These are phyloP conservation scores for Exophiala sp. DNA, from an alignment of 2,329 filamentous ascomycete species.

Conservation along the genomic window DNA sequence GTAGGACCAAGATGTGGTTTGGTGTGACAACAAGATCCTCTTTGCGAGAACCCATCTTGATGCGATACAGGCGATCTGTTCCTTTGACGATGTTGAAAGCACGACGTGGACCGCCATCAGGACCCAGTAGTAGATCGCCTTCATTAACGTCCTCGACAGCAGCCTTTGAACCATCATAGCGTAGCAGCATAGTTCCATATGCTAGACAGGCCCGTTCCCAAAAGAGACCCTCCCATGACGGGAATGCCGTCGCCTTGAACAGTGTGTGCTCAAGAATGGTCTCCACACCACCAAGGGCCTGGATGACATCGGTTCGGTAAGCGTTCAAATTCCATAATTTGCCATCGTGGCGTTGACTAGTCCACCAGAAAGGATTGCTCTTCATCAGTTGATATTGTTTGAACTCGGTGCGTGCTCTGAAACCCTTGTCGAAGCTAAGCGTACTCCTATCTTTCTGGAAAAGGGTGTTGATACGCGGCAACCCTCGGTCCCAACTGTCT, in stretches of 20 bases:
- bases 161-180: conserved; percentile 42
- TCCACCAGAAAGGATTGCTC: conserved; percentile 99
- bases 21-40: conserved; percentile 48
- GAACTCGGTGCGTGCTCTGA: conserved; percentile 91
- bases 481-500: conserved; percentile 95
- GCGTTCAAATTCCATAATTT: conserved; percentile 97
- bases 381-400: conserved; percentile 99
- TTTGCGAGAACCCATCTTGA: conserved; percentile 38
- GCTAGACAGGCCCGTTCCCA: conserved; percentile 64
- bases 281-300: conserved; percentile 91
- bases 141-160: conserved; percentile 47
- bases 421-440: conserved; percentile 96
- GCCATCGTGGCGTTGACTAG: conserved; percentile 90
- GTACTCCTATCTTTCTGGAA: conserved; percentile 99
- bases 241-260: conserved; percentile 95
- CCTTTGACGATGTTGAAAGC: conserved; percentile 49
- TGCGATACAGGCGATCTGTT: conserved; percentile 45
- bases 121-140: conserved; percentile 46
- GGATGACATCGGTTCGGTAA: conserved; percentile 94
- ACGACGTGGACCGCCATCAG: conserved; percentile 44
- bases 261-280: conserved; percentile 95
- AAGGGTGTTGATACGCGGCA: conserved; percentile 95
- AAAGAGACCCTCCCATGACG: conserved; percentile 93
- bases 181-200: conserved; percentile 42
- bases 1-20: conserved; percentile 46